Percentiles rank a stretch among this genome's conserved stretches.
phyloP scores from a whole-genome alignment of 2,329 filamentous ascomycete species.

The Talaromyces pinophilus region DNA sequence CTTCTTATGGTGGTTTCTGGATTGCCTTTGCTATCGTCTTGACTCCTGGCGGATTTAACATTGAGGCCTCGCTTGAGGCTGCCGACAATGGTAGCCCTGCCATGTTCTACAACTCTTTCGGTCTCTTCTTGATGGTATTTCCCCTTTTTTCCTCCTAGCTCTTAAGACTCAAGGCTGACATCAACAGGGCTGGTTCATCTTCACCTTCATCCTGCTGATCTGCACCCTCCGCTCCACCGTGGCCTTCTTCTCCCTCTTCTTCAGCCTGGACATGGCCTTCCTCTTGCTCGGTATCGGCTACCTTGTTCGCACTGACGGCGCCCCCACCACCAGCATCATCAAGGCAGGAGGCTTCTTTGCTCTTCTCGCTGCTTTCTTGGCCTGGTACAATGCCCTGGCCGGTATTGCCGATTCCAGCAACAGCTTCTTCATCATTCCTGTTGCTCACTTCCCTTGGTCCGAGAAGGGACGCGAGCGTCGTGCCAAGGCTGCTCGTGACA shows the following conservation, averaged over 20 bases:
- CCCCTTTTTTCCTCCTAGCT: background rate
- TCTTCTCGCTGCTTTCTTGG: slow-evolving; percentile 75
- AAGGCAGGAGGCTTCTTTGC: slow-evolving; percentile 78
- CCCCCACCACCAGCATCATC: slow-evolving; percentile 54
- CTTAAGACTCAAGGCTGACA: slow-evolving; percentile 22
- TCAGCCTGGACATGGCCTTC: slow-evolving; percentile 74
- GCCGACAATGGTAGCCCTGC: background rate
- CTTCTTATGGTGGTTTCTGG: slow-evolving; percentile 85
- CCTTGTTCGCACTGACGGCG: slow-evolving; percentile 52
- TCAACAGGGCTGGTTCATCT: slow-evolving; percentile 75
- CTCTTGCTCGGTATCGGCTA: slow-evolving; percentile 69
- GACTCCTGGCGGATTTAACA: slow-evolving; percentile 66
- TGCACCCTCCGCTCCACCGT: slow-evolving; percentile 76
- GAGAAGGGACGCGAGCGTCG: slow-evolving; percentile 56
- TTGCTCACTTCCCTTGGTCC: slow-evolving; percentile 94
- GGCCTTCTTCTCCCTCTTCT: slow-evolving; percentile 76
- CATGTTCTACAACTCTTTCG: slow-evolving; percentile 62
- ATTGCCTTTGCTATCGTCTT: slow-evolving; percentile 71
- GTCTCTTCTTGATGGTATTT: slow-evolving; percentile 67
- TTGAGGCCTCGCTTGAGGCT: slow-evolving; percentile 47
- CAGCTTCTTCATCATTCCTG: slow-evolving; percentile 91
- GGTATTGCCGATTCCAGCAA: slow-evolving; percentile 70
- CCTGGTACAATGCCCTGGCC: slow-evolving; percentile 84
- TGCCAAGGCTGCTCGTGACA: slow-evolving; percentile 53
- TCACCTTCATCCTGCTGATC: slow-evolving; percentile 72